Evolutionary conservation across 805 yeast genomes (phyloP).

Genomic region (Pichia membranifaciens): DNA sequence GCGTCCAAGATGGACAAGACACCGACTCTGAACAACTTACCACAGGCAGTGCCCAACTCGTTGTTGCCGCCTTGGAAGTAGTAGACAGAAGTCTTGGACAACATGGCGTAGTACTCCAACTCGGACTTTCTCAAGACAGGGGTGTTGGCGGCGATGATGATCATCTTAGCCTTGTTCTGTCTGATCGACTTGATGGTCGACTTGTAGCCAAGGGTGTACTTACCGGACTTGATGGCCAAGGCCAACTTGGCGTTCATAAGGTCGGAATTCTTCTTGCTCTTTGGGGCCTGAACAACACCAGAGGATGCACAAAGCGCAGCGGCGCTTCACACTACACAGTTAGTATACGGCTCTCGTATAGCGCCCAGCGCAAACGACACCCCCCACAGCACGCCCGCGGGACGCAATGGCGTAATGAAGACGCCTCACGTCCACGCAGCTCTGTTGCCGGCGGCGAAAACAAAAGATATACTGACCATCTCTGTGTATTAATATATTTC

Average conservation of each 20-base stretch:
- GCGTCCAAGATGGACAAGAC: conserved; percentile 93
- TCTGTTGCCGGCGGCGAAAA: too few species aligned
- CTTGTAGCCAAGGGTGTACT: conserved; percentile 99
- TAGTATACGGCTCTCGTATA: neutral
- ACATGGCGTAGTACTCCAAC: conserved; percentile 99
- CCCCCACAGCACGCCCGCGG: too few species aligned
- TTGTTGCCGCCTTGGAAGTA: conserved; percentile 99
- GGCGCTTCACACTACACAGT: neutral
- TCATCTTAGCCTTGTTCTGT: conserved; percentile 97
- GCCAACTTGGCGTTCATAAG: conserved; percentile 97
- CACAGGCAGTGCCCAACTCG: conserved; percentile 99
- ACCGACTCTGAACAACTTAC: conserved; percentile 99
- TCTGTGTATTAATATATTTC: conserved; percentile 71
- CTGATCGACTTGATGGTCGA: conserved; percentile 97
- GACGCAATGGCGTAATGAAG: too few species aligned
- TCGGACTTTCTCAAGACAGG: conserved; percentile 99
- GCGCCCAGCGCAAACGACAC: too few species aligned
- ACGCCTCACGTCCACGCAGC: too few species aligned
- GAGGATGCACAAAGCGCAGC: too few species aligned
- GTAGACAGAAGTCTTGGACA: conserved; percentile 94
- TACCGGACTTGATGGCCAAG: conserved; percentile 98
- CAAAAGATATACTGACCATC: conserved; percentile 78
- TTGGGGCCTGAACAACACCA: conserved; percentile 72
- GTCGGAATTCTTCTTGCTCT: conserved; percentile 80
- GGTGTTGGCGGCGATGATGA: conserved; percentile 98